A percentile compares a stretch with the other conserved stretches of the same genome.
Conservation (phyloP, 441 rosid genomes). For the Croton setiger region DNA sequence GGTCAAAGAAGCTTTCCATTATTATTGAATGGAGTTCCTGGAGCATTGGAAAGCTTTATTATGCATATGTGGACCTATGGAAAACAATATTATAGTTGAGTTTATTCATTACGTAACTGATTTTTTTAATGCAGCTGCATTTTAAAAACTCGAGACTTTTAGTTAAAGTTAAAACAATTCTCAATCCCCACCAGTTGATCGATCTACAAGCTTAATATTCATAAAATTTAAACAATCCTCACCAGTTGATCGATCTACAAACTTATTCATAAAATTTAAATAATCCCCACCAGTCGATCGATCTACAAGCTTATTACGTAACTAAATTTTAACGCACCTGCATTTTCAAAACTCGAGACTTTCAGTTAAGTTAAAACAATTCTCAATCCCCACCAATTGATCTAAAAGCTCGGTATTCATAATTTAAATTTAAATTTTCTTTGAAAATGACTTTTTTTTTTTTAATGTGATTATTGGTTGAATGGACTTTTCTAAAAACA, state of each 20-base stretch:
- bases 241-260: no score
- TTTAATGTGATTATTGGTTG: not conserved
- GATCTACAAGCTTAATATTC: no score
- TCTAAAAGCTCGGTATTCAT: not conserved
- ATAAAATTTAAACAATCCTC: no score
- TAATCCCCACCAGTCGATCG: not conserved
- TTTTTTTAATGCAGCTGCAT: no score
- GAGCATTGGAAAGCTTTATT: not conserved
- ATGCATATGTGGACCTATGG: not conserved
- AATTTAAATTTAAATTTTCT: not conserved
- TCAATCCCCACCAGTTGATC: no score
- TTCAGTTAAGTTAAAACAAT: no score
- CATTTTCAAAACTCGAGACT: no score
- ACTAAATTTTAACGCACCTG: not conserved
- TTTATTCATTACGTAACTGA: no score
- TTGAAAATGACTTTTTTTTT: not conserved
- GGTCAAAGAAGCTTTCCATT: not conserved
- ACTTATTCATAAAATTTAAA: no score
- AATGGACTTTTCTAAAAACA: not conserved
- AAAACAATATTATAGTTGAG: not conserved
- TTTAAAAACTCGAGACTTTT: no score
- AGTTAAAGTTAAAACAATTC: no score
- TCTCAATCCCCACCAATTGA: not conserved
- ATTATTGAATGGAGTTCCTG: not conserved
- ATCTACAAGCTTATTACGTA: not conserved